Percentiles rank a stretch among this genome's conserved stretches.
These are phyloP conservation scores for Calonectria henricotiae DNA, from an alignment of 2,329 filamentous ascomycete genomes.

Conservation along the genomic window DNA sequence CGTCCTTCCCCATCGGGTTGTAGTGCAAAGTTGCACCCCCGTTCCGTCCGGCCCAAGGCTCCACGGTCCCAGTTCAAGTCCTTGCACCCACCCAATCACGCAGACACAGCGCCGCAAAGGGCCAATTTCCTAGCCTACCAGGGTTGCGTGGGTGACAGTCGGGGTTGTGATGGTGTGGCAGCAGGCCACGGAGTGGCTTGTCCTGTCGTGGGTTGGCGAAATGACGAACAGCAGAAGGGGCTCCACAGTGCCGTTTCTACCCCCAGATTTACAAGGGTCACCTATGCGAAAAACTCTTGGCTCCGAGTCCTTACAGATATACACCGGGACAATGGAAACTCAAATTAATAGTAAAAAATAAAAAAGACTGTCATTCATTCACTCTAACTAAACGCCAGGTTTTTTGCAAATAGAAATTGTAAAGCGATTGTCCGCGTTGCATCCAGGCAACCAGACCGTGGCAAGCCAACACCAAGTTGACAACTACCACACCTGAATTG, in stretches of 20 bases:
- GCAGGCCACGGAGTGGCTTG: constrained; percentile 32
- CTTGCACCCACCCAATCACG: constrained; percentile 8
- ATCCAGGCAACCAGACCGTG: constrained; percentile 45
- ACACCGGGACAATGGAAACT: constrained; percentile 1
- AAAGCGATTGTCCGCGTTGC: constrained; percentile 26
- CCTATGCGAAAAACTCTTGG: background rate
- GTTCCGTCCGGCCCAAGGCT: background rate
- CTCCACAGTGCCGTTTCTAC: constrained; percentile 29
- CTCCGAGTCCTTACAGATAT: background rate
- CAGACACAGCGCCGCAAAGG: constrained; percentile 1
- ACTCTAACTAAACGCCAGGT: constrained; percentile 23
- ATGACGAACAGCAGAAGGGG: constrained; percentile 42
- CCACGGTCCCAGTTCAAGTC: background rate
- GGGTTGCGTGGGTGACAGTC: background rate
- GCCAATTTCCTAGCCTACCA: constrained; percentile 23
- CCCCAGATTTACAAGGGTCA: constrained; percentile 46
- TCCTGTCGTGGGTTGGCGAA: constrained; percentile 40
- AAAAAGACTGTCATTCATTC: constrained; percentile 28
- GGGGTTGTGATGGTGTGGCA: background rate
- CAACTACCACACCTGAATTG: constrained; percentile 43
- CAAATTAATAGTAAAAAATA: background rate
- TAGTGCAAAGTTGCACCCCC: background rate
- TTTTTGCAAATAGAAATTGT: constrained; percentile 6
- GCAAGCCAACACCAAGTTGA: constrained; percentile 39
- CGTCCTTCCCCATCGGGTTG: constrained; percentile 29